Conservation (phyloP, 2,329 filamentous ascomycete species). For the Colletotrichum sp. region DNA sequence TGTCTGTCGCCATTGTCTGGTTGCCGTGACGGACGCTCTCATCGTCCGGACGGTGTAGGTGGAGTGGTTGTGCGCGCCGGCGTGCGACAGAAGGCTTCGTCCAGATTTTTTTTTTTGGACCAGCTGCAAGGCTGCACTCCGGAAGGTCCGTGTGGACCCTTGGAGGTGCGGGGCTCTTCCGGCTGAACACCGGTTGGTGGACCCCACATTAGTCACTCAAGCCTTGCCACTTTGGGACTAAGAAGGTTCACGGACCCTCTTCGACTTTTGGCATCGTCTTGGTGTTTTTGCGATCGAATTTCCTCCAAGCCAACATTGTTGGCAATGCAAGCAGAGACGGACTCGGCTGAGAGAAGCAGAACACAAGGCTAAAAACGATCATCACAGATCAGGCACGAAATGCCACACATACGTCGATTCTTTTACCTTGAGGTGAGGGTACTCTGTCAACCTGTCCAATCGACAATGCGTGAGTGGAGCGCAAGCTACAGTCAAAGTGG, state of each 20-base stretch:
- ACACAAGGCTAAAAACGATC: too few species aligned
- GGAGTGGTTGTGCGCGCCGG: background rate
- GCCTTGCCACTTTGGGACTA: background rate
- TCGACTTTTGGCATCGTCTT: background rate
- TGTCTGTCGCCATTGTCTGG: constrained; percentile 16
- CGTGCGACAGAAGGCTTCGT: background rate
- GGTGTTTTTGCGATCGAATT: background rate
- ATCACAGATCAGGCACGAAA: too few species aligned
- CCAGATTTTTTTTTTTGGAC: constrained; percentile 15
- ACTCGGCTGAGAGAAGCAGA: too few species aligned
- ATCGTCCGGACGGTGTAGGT: constrained; percentile 12
- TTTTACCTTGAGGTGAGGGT: background rate
- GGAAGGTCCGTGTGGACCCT: background rate
- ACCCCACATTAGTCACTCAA: fast-evolving
- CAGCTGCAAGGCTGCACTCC: constrained; percentile 17
- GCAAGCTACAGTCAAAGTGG: background rate
- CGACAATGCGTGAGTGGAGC: too few species aligned
- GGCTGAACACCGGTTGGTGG: constrained; percentile 11
- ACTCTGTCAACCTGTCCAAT: too few species aligned
- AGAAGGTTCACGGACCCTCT: background rate
- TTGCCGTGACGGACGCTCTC: constrained; percentile 10
- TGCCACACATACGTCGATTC: too few species aligned
- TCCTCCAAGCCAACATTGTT: background rate
- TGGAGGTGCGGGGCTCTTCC: background rate
- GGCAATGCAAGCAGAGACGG: too few species aligned